These are phyloP conservation scores for Farysia itapuensis DNA, from an alignment of 1,284 basidiomycete genomes.

Conservation along the genomic window DNA sequence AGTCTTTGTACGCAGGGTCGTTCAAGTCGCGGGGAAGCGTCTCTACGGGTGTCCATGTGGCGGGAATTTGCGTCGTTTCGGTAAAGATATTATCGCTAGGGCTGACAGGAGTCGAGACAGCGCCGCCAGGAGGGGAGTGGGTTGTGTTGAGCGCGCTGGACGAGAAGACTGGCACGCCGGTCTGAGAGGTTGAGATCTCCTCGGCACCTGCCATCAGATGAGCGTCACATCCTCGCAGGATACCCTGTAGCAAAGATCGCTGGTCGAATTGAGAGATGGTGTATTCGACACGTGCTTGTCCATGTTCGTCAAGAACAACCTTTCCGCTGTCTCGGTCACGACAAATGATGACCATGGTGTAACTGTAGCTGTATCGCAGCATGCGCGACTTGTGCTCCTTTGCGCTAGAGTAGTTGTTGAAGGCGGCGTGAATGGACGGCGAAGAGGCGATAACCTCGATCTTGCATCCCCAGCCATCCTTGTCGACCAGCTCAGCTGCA, in stretches of 20 bases:
- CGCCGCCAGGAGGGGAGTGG: constrained; percentile 3
- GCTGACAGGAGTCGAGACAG: constrained; percentile 5
- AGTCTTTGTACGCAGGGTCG: constrained; percentile 48
- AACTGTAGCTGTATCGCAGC: constrained; percentile 56
- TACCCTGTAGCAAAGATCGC: constrained; percentile 58
- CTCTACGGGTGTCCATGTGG: constrained; percentile 41
- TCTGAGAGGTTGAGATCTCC: constrained; percentile 60
- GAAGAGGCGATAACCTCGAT: constrained; percentile 62
- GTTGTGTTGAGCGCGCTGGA: constrained; percentile 5
- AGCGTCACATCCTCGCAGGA: constrained; percentile 60
- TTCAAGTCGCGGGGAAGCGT: constrained; percentile 44
- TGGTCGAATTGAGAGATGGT: constrained; percentile 60
- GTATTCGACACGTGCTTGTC: constrained; percentile 61
- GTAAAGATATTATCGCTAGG: constrained; percentile 21
- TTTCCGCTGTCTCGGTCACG: constrained; percentile 59
- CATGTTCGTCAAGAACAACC: constrained; percentile 59
- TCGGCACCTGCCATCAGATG: constrained; percentile 61
- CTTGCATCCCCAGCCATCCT: constrained; percentile 61
- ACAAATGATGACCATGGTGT: constrained; percentile 54
- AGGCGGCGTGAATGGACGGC: constrained; percentile 59
- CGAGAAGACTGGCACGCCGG: constrained; percentile 45
- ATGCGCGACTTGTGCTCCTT: constrained; percentile 60
- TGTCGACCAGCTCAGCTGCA: constrained; percentile 49
- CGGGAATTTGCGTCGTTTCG: constrained; percentile 48
- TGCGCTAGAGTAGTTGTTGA: constrained; percentile 57